Conservation (phyloP, 805 yeast species). For the Candida wancherniae region DNA sequence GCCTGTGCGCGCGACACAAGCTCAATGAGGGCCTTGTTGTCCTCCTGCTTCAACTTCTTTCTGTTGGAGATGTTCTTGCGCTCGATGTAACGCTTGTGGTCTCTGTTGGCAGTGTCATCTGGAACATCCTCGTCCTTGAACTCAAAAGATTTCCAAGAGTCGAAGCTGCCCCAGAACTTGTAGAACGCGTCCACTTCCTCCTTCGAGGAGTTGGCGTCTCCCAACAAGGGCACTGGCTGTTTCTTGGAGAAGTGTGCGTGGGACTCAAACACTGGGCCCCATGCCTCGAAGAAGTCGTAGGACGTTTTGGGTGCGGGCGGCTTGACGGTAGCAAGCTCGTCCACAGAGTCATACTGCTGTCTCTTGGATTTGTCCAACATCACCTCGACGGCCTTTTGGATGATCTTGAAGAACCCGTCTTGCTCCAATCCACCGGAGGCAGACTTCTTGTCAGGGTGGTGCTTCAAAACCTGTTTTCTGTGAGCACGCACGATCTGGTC, state of each 20-base stretch:
- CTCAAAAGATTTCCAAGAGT: slow-evolving; percentile 98
- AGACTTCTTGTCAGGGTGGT: slow-evolving; percentile 98
- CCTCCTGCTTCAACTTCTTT: slow-evolving; percentile 96
- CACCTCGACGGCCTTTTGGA: slow-evolving; percentile 93
- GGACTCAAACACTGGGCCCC: slow-evolving; percentile 86
- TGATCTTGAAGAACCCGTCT: slow-evolving; percentile 96
- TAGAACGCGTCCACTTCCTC: slow-evolving; percentile 84
- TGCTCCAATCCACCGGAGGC: slow-evolving; percentile 83
- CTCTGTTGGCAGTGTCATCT: slow-evolving; percentile 98
- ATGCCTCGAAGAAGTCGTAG: slow-evolving; percentile 85
- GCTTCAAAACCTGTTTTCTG: slow-evolving; percentile 92
- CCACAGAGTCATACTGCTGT: slow-evolving; percentile 94
- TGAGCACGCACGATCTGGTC: slow-evolving; percentile 95
- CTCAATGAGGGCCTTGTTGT: slow-evolving; percentile 82
- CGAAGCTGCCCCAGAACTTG: slow-evolving; percentile 88
- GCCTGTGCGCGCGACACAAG: slow-evolving; percentile 81
- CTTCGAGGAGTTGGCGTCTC: slow-evolving; percentile 62
- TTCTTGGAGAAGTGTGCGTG: slow-evolving; percentile 91
- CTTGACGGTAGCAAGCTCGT: slow-evolving; percentile 75
- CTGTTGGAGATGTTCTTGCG: slow-evolving; percentile 95
- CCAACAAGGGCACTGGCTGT: slow-evolving; percentile 83
- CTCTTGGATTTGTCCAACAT: slow-evolving; percentile 82
- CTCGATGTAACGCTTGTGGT: slow-evolving; percentile 97
- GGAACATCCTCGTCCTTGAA: slow-evolving; percentile 98
- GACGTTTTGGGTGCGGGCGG: slow-evolving; percentile 65